Conservation (phyloP, 2,329 filamentous ascomycete species). For the Clonostachys rosea region DNA sequence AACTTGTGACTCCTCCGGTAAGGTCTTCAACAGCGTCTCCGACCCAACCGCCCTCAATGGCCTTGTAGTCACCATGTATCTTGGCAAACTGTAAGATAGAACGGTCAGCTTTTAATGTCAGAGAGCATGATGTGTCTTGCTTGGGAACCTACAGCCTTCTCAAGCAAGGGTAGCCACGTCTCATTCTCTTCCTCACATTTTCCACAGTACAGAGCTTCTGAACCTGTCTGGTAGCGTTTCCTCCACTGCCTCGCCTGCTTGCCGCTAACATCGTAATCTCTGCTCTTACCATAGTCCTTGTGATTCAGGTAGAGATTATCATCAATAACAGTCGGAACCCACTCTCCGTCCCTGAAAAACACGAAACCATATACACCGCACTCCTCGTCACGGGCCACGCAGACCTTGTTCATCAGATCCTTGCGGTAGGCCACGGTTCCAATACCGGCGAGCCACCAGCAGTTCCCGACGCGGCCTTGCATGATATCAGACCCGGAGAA, state of each 20-base stretch:
- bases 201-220: conserved; percentile 64
- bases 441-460: conserved; percentile 69
- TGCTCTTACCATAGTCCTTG: conserved; percentile 32
- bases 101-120: too few relatives aligned
- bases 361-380: conserved; percentile 72
- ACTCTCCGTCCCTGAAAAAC: conserved; percentile 67
- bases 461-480: conserved; percentile 54
- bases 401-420: conserved; percentile 61
- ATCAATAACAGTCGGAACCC: conserved; percentile 68
- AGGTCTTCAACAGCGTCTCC: conserved; percentile 46
- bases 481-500: conserved; percentile 34
- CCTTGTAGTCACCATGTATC: conserved; percentile 65
- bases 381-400: conserved; percentile 61
- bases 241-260: conserved; percentile 57
- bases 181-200: conserved; percentile 66
- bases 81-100: conserved; percentile 51
- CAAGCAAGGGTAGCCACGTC: conserved; percentile 69
- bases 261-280: conserved; percentile 31
- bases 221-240: conserved; percentile 61
- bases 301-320: conserved; percentile 46
- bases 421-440: conserved; percentile 63
- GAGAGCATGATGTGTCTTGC: not conserved
- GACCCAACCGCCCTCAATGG: conserved; percentile 63
- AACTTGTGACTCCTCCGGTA: conserved; percentile 51
- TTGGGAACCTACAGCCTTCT: conserved; percentile 50